Evolutionary conservation across 352 stramenopile genomes (phyloP).

Genomic region (Peronospora belbahrii): DNA sequence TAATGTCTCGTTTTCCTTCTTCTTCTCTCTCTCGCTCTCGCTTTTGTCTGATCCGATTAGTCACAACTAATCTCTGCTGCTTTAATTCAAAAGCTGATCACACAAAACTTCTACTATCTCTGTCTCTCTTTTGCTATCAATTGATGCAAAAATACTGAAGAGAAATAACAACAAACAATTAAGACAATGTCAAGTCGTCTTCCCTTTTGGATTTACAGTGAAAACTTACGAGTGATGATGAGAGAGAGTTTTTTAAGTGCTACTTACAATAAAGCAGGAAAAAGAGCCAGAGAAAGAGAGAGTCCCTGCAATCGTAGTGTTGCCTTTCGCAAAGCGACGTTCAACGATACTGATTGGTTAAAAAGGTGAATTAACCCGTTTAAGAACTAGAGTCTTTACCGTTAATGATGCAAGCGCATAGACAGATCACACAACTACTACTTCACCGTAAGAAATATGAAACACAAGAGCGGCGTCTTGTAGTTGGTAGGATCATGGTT

Average conservation of each 20-base stretch:
- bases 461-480: too few relatives aligned
- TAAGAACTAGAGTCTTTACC: neutral
- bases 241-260: slow-evolving; percentile 12
- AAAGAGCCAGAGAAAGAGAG: slow-evolving; percentile 17
- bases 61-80: too few relatives aligned
- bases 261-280: slow-evolving; percentile 18
- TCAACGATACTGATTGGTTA: slow-evolving; percentile 5
- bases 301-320: slow-evolving; percentile 12
- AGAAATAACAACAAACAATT: slow-evolving; percentile 25
- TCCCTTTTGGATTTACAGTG: slow-evolving; percentile 27
- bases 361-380: neutral
- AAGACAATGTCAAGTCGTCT: neutral
- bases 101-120: neutral
- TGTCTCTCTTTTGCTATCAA: neutral
- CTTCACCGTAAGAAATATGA: too few relatives aligned
- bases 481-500: too few relatives aligned
- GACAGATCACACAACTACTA: too few relatives aligned
- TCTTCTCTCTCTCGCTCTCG: too few relatives aligned
- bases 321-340: slow-evolving; percentile 13
- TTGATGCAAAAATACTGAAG: slow-evolving; percentile 25
- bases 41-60: too few relatives aligned
- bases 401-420: neutral
- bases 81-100: neutral
- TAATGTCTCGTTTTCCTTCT: too few relatives aligned
- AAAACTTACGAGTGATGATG: slow-evolving; percentile 27